Evolutionary conservation across 352 stramenopile genomes (phyloP).

Genomic region (Globisporangium irregulare): DNA sequence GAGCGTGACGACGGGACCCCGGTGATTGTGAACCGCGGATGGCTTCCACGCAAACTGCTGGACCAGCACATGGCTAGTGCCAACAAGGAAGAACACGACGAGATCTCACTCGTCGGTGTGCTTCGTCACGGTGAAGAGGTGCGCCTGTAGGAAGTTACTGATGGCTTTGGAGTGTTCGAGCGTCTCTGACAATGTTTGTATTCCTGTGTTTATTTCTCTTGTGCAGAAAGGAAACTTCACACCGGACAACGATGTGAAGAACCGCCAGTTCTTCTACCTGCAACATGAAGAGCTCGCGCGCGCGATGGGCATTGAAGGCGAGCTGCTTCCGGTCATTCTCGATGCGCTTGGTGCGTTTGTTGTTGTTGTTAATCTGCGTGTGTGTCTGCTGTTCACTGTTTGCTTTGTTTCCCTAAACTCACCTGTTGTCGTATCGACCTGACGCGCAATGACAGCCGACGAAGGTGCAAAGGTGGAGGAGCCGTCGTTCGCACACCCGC

Average conservation of each 20-base stretch:
- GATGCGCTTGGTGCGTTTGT: constrained; percentile 59
- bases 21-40: constrained; percentile 85
- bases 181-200: not conserved
- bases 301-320: constrained; percentile 68
- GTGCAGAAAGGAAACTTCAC: constrained; percentile 73
- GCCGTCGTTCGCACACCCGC: constrained; percentile 47
- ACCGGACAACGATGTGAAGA: constrained; percentile 69
- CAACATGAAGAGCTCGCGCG: constrained; percentile 74
- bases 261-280: constrained; percentile 82
- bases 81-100: constrained; percentile 52
- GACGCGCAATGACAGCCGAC: constrained; percentile 22
- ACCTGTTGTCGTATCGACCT: not conserved
- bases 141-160: not conserved
- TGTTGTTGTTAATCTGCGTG: not conserved
- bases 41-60: constrained; percentile 73
- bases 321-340: constrained; percentile 69
- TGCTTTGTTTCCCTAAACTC: not conserved
- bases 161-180: not conserved
- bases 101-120: constrained; percentile 64
- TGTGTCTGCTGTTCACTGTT: not conserved
- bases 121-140: constrained; percentile 81
- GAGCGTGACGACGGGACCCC: constrained; percentile 71
- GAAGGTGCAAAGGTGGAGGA: constrained; percentile 27
- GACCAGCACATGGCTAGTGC: constrained; percentile 60
- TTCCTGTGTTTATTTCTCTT: not conserved